Evolutionary conservation across 2,329 filamentous ascomycete genomes (phyloP).

Genomic region (Aspergillus niger): DNA sequence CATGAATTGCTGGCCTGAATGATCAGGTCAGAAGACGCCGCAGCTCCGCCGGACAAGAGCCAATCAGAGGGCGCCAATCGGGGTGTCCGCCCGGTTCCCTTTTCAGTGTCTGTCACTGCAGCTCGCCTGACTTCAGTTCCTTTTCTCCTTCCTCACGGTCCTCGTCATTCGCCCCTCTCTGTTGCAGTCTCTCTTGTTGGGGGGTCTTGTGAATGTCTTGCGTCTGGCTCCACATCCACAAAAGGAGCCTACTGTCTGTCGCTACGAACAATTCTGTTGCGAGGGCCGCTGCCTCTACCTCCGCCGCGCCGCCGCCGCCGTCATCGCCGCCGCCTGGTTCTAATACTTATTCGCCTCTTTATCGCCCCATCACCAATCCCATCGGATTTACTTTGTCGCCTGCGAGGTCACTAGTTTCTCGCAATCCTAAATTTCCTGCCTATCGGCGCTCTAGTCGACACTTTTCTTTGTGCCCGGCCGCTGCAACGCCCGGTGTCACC

Average conservation of each 20-base stretch:
- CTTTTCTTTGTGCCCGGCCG: neutral
- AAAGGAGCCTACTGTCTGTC: slow-evolving; percentile 32
- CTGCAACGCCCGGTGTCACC: neutral
- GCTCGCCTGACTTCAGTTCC: slow-evolving; percentile 16
- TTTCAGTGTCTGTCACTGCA: slow-evolving; percentile 5
- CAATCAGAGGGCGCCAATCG: slow-evolving; percentile 23
- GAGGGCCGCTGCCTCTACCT: slow-evolving; percentile 13
- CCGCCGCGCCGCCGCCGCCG: slow-evolving; percentile 16
- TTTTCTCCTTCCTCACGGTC: slow-evolving; percentile 13
- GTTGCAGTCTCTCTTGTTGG: slow-evolving; percentile 12
- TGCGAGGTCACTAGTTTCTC: neutral
- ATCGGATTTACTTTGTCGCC: neutral
- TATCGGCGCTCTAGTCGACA: neutral
- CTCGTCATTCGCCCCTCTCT: slow-evolving; percentile 21
- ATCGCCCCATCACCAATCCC: neutral
- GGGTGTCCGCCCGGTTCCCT: neutral
- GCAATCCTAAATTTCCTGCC: neutral
- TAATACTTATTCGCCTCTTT: slow-evolving; percentile 6
- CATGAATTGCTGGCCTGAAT: neutral
- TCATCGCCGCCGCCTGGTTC: slow-evolving; percentile 8
- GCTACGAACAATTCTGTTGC: slow-evolving; percentile 23
- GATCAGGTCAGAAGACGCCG: slow-evolving; percentile 10
- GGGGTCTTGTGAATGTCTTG: slow-evolving; percentile 39
- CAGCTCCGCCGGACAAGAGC: slow-evolving; percentile 9
- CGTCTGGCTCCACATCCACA: slow-evolving; percentile 30